phyloP scores from a whole-genome alignment of 140 eudicot species.

The Anethum foeniculum region DNA sequence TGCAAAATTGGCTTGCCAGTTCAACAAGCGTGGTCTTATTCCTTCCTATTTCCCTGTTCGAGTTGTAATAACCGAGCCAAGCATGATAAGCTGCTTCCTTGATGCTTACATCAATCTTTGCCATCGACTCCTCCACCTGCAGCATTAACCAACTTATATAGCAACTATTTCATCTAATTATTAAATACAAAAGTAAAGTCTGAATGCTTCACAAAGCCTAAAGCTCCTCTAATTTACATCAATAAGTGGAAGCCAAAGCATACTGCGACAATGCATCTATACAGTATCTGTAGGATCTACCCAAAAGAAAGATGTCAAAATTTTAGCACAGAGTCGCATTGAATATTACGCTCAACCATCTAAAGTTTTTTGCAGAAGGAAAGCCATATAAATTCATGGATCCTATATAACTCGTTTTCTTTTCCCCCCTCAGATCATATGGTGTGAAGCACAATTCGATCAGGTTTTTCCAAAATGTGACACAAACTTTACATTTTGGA shows the following conservation, averaged over 20 bases:
- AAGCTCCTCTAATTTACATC: neutral
- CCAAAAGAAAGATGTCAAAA: neutral
- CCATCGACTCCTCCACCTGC: constrained; percentile 71
- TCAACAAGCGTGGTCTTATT: constrained; percentile 86
- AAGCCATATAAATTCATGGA: neutral
- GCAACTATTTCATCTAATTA: neutral
- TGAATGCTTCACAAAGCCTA: neutral
- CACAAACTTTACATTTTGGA: neutral
- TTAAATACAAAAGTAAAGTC: neutral
- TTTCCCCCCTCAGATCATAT: neutral
- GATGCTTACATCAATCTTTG: constrained; percentile 54
- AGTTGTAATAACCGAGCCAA: constrained; percentile 91
- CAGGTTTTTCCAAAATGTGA: neutral
- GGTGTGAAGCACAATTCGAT: neutral
- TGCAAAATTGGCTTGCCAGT: constrained; percentile 47
- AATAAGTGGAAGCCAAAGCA: neutral
- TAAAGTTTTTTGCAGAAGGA: neutral
- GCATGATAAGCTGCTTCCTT: constrained; percentile 96
- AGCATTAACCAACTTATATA: neutral
- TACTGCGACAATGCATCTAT: neutral
- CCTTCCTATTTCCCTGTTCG: constrained; percentile 64
- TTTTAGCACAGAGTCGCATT: neutral
- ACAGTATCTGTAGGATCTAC: neutral
- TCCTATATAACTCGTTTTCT: neutral
- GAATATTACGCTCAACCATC: neutral